phyloP scores from a whole-genome alignment of 2,329 filamentous ascomycete genomes.

The Penicillium sp. region DNA sequence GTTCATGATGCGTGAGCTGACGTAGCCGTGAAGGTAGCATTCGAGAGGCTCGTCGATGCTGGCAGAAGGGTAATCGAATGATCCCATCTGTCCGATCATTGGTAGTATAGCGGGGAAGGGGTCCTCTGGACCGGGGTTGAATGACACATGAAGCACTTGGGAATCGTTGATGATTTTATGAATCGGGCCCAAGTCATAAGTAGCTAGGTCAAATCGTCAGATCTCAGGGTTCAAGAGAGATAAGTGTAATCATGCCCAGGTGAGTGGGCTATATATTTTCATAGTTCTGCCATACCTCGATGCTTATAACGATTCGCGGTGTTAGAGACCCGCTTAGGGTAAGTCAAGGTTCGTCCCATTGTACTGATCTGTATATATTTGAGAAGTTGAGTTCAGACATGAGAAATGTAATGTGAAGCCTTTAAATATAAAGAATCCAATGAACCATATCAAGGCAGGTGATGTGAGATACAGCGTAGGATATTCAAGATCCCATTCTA shows the following conservation, averaged over 20 bases:
- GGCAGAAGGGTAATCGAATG: slow-evolving; percentile 64
- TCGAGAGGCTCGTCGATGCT: slow-evolving; percentile 66
- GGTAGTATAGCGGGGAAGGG: slow-evolving; percentile 77
- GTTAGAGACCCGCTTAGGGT: slow-evolving; percentile 65
- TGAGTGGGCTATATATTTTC: neutral
- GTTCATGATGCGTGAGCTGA: slow-evolving; percentile 75
- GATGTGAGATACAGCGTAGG: slow-evolving; percentile 1
- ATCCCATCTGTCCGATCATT: slow-evolving; percentile 83
- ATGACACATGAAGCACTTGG: slow-evolving; percentile 79
- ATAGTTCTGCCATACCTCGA: slow-evolving; percentile 52
- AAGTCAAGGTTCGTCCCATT: slow-evolving; percentile 51
- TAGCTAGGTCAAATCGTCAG: slow-evolving; percentile 49
- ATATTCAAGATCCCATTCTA: slow-evolving; percentile 8
- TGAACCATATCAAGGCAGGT: neutral
- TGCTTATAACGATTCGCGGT: slow-evolving; percentile 68
- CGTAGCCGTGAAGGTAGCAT: slow-evolving; percentile 82
- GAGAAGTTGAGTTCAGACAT: too few species aligned
- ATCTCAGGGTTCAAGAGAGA: too few species aligned
- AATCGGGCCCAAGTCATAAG: slow-evolving; percentile 72
- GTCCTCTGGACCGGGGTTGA: slow-evolving; percentile 60
- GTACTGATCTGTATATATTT: neutral
- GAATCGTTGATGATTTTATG: slow-evolving; percentile 73
- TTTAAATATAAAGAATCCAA: neutral
- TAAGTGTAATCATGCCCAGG: neutral
- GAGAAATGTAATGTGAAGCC: neutral